Conservation (phyloP, 1,284 basidiomycete genomes). For the Chalciporus sp. region DNA sequence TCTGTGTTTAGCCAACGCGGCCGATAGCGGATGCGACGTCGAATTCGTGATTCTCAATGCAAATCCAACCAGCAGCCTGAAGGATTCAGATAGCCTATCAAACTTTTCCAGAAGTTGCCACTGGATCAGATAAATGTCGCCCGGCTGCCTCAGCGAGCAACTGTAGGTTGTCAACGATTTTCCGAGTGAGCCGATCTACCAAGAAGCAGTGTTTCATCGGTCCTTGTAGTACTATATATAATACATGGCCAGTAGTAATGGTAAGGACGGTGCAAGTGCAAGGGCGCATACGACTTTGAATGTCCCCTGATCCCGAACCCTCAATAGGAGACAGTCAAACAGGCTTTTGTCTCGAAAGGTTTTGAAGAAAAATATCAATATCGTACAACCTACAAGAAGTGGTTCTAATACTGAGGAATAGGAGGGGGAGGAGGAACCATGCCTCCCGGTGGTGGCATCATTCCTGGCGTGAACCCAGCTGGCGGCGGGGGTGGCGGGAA, state of each 20-base stretch:
- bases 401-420: slow-evolving; percentile 32
- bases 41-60: too few species aligned
- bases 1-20: too few species aligned
- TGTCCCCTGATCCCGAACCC: not conserved
- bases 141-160: too few species aligned
- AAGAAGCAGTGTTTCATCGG: not conserved
- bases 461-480: slow-evolving; percentile 35
- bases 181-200: too few species aligned
- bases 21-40: too few species aligned
- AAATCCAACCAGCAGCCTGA: too few species aligned
- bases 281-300: not conserved
- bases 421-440: slow-evolving; percentile 38
- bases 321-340: not conserved
- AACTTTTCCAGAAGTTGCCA: too few species aligned
- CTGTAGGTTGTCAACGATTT: not conserved
- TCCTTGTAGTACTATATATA: not conserved
- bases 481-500: slow-evolving; percentile 36
- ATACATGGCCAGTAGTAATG: not conserved
- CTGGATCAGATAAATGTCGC: too few species aligned
- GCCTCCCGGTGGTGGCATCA: slow-evolving; percentile 34
- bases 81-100: too few species aligned
- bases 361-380: not conserved
- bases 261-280: not conserved
- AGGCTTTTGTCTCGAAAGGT: not conserved
- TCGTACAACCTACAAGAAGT: too few species aligned